Percentiles rank a stretch among this genome's conserved stretches.
These are phyloP conservation scores for Aphanomyces euteiches DNA, from an alignment of 352 stramenopile genomes.

Conservation along the genomic window DNA sequence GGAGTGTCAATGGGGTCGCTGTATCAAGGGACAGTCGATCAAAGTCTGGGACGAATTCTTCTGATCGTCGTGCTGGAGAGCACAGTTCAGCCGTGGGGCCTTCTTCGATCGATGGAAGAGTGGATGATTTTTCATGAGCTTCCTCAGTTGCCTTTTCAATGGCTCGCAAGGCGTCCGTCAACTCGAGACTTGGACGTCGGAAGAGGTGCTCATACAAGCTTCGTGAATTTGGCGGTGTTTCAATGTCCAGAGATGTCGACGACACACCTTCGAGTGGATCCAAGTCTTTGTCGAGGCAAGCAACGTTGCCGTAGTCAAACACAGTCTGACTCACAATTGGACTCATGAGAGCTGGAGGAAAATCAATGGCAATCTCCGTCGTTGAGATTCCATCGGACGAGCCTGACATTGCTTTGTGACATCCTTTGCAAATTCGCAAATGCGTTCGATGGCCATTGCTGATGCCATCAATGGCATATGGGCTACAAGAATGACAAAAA, in stretches of 20 bases:
- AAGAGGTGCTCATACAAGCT: constrained; percentile 10
- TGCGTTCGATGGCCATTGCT: constrained; percentile 49
- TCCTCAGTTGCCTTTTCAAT: constrained; percentile 6
- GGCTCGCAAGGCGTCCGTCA: not conserved
- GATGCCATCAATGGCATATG: constrained; percentile 62
- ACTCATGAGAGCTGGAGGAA: constrained; percentile 14
- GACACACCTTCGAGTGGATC: not conserved
- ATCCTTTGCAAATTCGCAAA: constrained; percentile 80
- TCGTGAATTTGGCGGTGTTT: not conserved
- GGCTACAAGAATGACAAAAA: constrained; percentile 82
- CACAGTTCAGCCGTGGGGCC: not conserved
- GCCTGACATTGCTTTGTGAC: constrained; percentile 37
- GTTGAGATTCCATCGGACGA: constrained; percentile 35
- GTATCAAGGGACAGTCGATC: not conserved
- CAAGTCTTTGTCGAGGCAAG: not conserved
- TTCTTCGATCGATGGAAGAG: not conserved
- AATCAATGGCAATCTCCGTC: constrained; percentile 30
- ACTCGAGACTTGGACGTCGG: constrained; percentile 3
- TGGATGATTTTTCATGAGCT: not conserved
- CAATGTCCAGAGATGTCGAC: not conserved
- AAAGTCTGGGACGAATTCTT: too few species aligned
- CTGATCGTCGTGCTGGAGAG: not conserved
- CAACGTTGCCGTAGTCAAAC: constrained; percentile 20
- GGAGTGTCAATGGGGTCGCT: not conserved
- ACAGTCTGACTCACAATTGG: constrained; percentile 23